A percentile compares a stretch with the other conserved stretches of the same genome.
Evolutionary conservation across 1,284 basidiomycete genomes (phyloP).

Genomic region (Sutorius eximius): DNA sequence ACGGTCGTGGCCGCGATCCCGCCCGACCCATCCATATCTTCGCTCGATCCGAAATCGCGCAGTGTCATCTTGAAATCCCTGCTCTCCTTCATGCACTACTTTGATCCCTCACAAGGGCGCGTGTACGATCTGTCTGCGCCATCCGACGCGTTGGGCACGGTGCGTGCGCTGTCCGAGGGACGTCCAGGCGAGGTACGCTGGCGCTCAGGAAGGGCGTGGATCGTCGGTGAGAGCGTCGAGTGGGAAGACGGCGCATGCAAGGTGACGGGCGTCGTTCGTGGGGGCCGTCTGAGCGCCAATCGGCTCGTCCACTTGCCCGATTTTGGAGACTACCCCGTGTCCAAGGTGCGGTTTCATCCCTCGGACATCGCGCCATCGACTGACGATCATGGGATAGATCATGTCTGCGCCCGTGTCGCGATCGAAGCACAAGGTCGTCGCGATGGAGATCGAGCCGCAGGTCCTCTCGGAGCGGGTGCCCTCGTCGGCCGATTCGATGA

Average conservation of each 20-base stretch:
- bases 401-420: slow-evolving; percentile 56
- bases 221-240: slow-evolving; percentile 70
- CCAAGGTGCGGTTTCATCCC: slow-evolving; percentile 56
- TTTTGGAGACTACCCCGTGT: slow-evolving; percentile 86
- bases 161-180: slow-evolving; percentile 79
- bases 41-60: slow-evolving; percentile 60
- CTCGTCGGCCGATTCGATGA: slow-evolving; percentile 83
- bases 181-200: slow-evolving; percentile 76
- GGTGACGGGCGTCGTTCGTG: slow-evolving; percentile 85
- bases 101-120: slow-evolving; percentile 80
- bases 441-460: slow-evolving; percentile 66
- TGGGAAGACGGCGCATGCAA: slow-evolving; percentile 52
- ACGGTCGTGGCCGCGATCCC: slow-evolving; percentile 67
- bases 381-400: slow-evolving; percentile 46
- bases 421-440: slow-evolving; percentile 38
- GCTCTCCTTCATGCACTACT: slow-evolving; percentile 92
- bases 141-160: slow-evolving; percentile 69
- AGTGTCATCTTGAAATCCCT: slow-evolving; percentile 78
- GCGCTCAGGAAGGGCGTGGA: slow-evolving; percentile 79
- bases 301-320: slow-evolving; percentile 88
- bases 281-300: slow-evolving; percentile 78
- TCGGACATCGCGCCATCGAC: background rate
- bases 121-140: slow-evolving; percentile 63
- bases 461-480: slow-evolving; percentile 59
- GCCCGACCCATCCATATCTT: slow-evolving; percentile 43